Evolutionary conservation across 768 basidiomycete genomes (phyloP).

Genomic region (Peribolospora baueri): DNA sequence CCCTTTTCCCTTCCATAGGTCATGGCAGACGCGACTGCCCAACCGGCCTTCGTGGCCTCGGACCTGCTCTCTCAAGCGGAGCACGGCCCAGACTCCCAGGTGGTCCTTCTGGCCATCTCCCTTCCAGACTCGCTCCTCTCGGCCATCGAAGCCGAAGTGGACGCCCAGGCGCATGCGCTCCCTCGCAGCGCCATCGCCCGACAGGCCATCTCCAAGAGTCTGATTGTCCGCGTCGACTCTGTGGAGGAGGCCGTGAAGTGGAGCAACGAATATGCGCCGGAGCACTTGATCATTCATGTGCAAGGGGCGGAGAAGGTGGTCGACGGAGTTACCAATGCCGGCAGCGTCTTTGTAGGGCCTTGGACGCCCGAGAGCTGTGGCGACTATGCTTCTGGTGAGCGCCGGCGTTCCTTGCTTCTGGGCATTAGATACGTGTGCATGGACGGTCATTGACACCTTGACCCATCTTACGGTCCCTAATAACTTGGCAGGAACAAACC

Average conservation of each 20-base stretch:
- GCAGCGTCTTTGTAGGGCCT: conserved; percentile 84
- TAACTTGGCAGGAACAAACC: conserved; percentile 42
- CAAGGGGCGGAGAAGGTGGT: conserved; percentile 43
- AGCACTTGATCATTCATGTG: conserved; percentile 83
- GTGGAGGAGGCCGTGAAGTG: conserved; percentile 59
- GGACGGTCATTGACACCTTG: too few species aligned
- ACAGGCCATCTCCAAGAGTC: conserved; percentile 65
- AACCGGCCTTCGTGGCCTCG: conserved; percentile 78
- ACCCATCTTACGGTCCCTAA: too few species aligned
- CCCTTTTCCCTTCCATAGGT: conserved; percentile 31
- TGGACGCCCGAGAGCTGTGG: conserved; percentile 95
- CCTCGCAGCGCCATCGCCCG: conserved; percentile 74
- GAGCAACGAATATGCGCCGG: conserved; percentile 93
- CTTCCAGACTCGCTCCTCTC: conserved; percentile 34
- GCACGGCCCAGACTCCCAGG: conserved; percentile 94
- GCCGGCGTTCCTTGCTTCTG: too few species aligned
- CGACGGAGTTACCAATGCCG: conserved; percentile 57
- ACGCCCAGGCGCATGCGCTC: conserved; percentile 60
- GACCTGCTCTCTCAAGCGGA: conserved; percentile 95
- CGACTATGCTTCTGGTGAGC: conserved; percentile 64
- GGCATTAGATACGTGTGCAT: too few species aligned
- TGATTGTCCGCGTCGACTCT: conserved; percentile 49
- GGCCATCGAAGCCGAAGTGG: conserved; percentile 63
- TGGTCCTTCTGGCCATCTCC: conserved; percentile 63
- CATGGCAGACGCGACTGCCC: conserved; percentile 66